These are phyloP conservation scores for Seminavis robusta DNA, from an alignment of 108 stramenopile species.

Conservation along the genomic window DNA sequence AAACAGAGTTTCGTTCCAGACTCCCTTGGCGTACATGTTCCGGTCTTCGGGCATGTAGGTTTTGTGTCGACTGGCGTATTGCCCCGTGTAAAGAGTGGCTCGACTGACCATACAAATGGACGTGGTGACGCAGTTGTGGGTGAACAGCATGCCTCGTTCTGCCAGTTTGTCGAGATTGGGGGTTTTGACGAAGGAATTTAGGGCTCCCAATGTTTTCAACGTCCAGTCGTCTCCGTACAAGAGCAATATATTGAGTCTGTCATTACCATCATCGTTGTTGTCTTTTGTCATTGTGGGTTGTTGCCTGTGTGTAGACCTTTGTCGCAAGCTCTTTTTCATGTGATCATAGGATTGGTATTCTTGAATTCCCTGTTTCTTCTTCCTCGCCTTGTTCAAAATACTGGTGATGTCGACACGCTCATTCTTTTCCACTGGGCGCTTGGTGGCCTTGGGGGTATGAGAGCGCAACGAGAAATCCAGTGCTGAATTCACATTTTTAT, in stretches of 20 bases:
- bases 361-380: too few species aligned
- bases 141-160: constrained; percentile 64
- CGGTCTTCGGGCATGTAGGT: neutral
- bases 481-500: too few species aligned
- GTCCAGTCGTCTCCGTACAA: constrained; percentile 67
- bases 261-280: constrained; percentile 24
- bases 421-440: too few species aligned
- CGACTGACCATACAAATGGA: constrained; percentile 75
- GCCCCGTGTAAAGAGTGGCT: constrained; percentile 69
- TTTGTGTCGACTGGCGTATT: constrained; percentile 55
- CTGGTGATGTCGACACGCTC: too few species aligned
- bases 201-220: constrained; percentile 29
- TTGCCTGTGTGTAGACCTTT: too few species aligned
- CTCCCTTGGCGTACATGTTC: constrained; percentile 14
- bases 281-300: constrained; percentile 7
- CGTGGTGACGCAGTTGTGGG: constrained; percentile 82
- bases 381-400: too few species aligned
- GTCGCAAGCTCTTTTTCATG: too few species aligned
- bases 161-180: constrained; percentile 74
- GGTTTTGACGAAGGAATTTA: constrained; percentile 33
- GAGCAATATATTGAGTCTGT: constrained; percentile 47
- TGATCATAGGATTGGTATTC: too few species aligned
- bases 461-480: too few species aligned
- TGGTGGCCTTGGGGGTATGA: too few species aligned
- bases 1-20: constrained; percentile 70